Percentiles rank a stretch among this genome's conserved stretches.
Evolutionary conservation across 495 filamentous ascomycete species (phyloP).

Genomic region (Penicillium pulvis): DNA sequence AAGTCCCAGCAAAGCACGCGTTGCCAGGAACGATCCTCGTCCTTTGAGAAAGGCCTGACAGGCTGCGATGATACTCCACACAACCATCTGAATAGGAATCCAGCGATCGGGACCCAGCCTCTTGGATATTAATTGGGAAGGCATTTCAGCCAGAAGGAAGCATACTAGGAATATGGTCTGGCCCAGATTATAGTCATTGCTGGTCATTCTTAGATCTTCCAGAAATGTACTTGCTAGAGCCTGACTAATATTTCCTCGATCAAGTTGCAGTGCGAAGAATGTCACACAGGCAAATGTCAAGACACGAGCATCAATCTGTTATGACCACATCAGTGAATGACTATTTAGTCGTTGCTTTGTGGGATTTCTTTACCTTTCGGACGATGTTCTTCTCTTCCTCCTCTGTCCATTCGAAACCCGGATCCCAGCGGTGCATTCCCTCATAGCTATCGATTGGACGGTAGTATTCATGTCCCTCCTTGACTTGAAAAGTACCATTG

Average conservation of each 20-base stretch:
- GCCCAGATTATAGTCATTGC: slow-evolving; percentile 42
- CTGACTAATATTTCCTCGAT: slow-evolving; percentile 65
- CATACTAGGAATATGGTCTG: slow-evolving; percentile 23
- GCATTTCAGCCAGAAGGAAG: slow-evolving; percentile 19
- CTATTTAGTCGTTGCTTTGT: not conserved
- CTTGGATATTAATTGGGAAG: slow-evolving; percentile 35
- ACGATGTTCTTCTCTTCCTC: slow-evolving; percentile 54
- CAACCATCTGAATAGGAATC: slow-evolving; percentile 35
- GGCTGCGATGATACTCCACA: slow-evolving; percentile 32
- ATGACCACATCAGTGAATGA: not conserved
- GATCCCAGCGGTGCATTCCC: slow-evolving; percentile 66
- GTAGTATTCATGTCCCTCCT: slow-evolving; percentile 33
- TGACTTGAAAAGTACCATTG: slow-evolving; percentile 16
- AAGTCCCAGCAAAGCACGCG: slow-evolving; percentile 64
- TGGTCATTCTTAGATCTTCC: slow-evolving; percentile 49
- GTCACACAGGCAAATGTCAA: slow-evolving; percentile 52
- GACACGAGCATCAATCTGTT: slow-evolving; percentile 44
- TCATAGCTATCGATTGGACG: slow-evolving; percentile 56
- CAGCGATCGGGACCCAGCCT: slow-evolving; percentile 25
- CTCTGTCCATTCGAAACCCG: slow-evolving; percentile 61
- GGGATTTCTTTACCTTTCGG: slow-evolving; percentile 9
- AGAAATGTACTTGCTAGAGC: slow-evolving; percentile 65
- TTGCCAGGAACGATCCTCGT: slow-evolving; percentile 59
- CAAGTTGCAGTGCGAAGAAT: slow-evolving; percentile 63
- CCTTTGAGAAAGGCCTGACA: slow-evolving; percentile 41